Conservation (phyloP, 2,329 filamentous ascomycete genomes). For the Aspergillus udagawae region DNA sequence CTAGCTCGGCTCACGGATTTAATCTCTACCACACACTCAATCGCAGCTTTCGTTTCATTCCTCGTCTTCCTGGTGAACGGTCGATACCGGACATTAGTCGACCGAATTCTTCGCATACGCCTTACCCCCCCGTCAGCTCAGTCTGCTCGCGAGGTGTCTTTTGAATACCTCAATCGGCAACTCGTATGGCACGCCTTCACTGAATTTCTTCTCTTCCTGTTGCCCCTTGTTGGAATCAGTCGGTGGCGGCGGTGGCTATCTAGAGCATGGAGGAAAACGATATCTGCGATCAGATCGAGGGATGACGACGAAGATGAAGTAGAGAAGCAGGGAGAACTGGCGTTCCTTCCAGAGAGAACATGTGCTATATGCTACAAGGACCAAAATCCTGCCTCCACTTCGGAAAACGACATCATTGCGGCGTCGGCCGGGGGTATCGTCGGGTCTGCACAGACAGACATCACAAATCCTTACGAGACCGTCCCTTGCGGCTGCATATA, state of each 20-base stretch:
- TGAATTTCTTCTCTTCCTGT: conserved; percentile 92
- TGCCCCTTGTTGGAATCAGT: conserved; percentile 94
- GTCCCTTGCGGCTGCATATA: conserved; percentile 88
- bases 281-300: conserved; percentile 54
- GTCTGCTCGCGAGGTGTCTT: conserved; percentile 86
- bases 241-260: conserved; percentile 89
- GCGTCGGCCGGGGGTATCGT: conserved; percentile 69
- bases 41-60: conserved; percentile 79
- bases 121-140: conserved; percentile 81
- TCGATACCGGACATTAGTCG: conserved; percentile 83
- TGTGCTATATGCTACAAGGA: conserved; percentile 97
- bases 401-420: conserved; percentile 72
- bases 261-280: conserved; percentile 78
- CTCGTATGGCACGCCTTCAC: conserved; percentile 99
- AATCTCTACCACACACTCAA: conserved; percentile 70
- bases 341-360: conserved; percentile 85
- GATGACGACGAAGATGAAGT: conserved; percentile 49
- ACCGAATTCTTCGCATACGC: conserved; percentile 77
- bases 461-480: conserved; percentile 93
- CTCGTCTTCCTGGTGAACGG: conserved; percentile 88
- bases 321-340: conserved; percentile 64
- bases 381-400: conserved; percentile 68
- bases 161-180: conserved; percentile 96
- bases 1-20: conserved; percentile 68
- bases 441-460: conserved; percentile 84